Conservation (phyloP, 345 rosid species). For the Mallotus nudiflorus region DNA sequence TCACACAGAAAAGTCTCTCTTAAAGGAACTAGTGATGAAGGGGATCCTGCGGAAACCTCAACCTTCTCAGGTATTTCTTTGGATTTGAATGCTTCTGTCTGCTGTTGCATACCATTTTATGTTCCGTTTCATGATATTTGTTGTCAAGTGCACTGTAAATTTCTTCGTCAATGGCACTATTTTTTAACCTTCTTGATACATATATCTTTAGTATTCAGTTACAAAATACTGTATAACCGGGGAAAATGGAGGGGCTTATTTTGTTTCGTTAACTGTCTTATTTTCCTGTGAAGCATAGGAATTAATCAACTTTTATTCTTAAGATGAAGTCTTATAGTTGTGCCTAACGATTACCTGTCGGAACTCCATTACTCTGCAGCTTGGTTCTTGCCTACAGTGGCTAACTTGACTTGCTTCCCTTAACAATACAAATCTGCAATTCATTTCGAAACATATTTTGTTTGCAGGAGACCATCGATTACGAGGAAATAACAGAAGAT, state of each 20-base stretch:
- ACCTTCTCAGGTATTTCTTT: constrained; percentile 48
- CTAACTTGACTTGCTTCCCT: not conserved
- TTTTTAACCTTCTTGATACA: too few relatives aligned
- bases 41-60: constrained; percentile 38
- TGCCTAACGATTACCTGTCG: too few relatives aligned
- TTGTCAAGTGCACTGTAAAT: not conserved
- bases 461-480: constrained; percentile 39
- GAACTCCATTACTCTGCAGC: too few relatives aligned
- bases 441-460: not conserved
- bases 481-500: constrained; percentile 38
- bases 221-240: too few relatives aligned
- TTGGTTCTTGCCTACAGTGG: not conserved
- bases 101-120: not conserved
- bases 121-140: not conserved
- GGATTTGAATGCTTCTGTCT: not conserved
- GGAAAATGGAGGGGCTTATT: too few relatives aligned
- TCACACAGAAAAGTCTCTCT: constrained; percentile 62
- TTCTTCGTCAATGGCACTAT: too few relatives aligned
- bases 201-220: too few relatives aligned
- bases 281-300: too few relatives aligned
- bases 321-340: too few relatives aligned
- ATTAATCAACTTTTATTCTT: too few relatives aligned
- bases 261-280: too few relatives aligned
- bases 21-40: constrained; percentile 47
- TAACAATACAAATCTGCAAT: not conserved